Evolutionary conservation across 768 basidiomycete species (phyloP), one percentile per base, ranked within the genome.

Genomic region (Heimioporus sp.): DNA sequence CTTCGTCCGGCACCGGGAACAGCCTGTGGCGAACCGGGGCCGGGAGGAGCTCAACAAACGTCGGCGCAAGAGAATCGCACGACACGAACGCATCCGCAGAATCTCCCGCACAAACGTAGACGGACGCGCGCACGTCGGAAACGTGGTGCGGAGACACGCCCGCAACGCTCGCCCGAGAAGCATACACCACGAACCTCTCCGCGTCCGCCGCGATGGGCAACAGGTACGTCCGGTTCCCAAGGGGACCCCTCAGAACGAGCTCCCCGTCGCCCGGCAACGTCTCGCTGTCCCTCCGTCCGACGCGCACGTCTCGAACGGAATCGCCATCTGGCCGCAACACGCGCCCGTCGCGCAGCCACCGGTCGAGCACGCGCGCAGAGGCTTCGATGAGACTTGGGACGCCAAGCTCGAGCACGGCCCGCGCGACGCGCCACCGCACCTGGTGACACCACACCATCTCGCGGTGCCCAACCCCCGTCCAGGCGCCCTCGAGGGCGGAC

Each of bases 391-490:
- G 60, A 3, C 51, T 35, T 6, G 62, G 51, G n/a, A 55, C 63
- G 3, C 79, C 79, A 11, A 90, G 72, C 60, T 92, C 90, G 7
- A 98, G 71, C 21, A 85, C 85, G 17, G 85, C 82, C 47, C 90
- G 78, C 15, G 94, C 94, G 32, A 96, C 75, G 20, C 85, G 81
- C 88, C 87, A 92, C 37, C 97, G 86, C 10, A 98, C 86, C 70
- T 99, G 97, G 69, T 98, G 92, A 65, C 97, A 98, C 97, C 97
- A 99, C 5, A 98, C 92, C 82, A 98, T 95, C 53, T 91, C 95
- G 38, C 85, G 85, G 67, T 99, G 97, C 21, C 95, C 96, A 5
- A 98, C 90, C 2, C 92, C 92, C 2, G 95, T 92, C 90, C 94
- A 96, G 3, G 86, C 81, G n/a, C 92, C 91, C 43, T 95, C 89